Conservation (phyloP, 2,329 filamentous ascomycete genomes). For the Xylariaceae sp. region DNA sequence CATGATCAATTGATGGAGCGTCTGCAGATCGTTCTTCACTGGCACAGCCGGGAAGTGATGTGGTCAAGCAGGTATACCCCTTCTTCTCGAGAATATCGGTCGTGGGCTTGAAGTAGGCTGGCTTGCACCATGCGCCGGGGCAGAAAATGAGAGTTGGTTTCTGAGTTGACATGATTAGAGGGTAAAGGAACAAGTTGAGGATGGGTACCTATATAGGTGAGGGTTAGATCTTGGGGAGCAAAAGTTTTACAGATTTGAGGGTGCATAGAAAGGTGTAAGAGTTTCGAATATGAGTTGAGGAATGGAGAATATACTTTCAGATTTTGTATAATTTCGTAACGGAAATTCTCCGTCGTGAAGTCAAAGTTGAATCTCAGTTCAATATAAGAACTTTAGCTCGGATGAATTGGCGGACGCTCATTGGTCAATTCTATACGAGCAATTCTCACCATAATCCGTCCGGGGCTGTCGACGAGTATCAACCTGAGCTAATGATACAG, state of each 20-base stretch:
- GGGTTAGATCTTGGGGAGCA: too few species aligned
- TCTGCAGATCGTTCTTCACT: conserved; percentile 12
- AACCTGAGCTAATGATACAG: too few species aligned
- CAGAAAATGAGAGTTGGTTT: conserved; percentile 19
- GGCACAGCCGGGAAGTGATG: conserved; percentile 16
- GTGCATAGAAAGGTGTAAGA: too few species aligned
- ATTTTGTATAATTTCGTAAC: too few species aligned
- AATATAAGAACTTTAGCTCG: background rate
- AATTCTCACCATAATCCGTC: too few species aligned
- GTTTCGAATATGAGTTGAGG: too few species aligned
- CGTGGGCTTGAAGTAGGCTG: conserved; percentile 12
- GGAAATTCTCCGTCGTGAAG: background rate
- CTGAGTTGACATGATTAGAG: conserved; percentile 9
- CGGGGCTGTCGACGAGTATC: too few species aligned
- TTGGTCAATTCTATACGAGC: conserved; percentile 18
- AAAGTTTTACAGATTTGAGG: too few species aligned
- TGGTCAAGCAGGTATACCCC: conserved; percentile 15
- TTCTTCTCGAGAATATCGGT: conserved; percentile 15
- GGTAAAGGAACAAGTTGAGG: background rate
- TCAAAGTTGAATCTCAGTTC: background rate
- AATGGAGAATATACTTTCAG: too few species aligned
- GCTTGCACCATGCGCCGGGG: conserved; percentile 19
- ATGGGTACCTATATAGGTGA: background rate
- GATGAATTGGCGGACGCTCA: background rate
- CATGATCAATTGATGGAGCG: conserved; percentile 9